Evolutionary conservation across 2,329 filamentous ascomycete species (phyloP), one percentile per base, ranked within the genome.

Genomic region (Kalmusia sp.): DNA sequence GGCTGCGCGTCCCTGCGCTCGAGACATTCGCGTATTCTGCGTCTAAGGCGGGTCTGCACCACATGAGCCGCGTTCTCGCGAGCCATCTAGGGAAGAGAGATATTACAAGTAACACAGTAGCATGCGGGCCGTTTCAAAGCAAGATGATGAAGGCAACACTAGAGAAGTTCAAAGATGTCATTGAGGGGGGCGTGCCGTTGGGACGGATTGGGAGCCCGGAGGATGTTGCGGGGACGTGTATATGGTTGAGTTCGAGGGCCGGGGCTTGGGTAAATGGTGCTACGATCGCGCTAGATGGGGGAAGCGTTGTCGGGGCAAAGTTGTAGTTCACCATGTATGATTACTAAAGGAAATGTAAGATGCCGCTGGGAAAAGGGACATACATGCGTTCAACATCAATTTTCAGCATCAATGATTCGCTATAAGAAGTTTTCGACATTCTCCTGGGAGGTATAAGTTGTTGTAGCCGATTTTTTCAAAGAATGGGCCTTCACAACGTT

Each of bases 141-240:
- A 88, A 87, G 65, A 89, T 90, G 82, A 91, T 90, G 88, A 87
- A 86, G 33, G 82, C 84, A 1, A 90, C 88, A 74, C 81, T 88
- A 62, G 76, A 84, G 51, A 79, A 86, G 27, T 82, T 81, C 52
- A 78, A 81, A 41, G 82, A 84, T 4, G 70, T 71, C 6, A 87
- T 89, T 60, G 79, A 80, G 52, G 76, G 73, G 0, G 81, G 85
- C 3, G 86, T 89, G 54, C 89, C 89, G 8, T 67, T 91, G 60
- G 82, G 84, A 0, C 77, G 89, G 27, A 89, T 91, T 62, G 89
- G 89, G 0, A 82, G 76, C 15, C 83, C 87, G 0, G 76, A 87
- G 68, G 89, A 92, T 70, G 86, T 90, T 3, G 88, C 88, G 0
- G 89, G 89, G 0, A 82, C 88, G 9, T 90, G 88, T 68, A 73